Evolutionary conservation across 2,329 filamentous ascomycete species (phyloP).

Genomic region (Fusarium sp.): DNA sequence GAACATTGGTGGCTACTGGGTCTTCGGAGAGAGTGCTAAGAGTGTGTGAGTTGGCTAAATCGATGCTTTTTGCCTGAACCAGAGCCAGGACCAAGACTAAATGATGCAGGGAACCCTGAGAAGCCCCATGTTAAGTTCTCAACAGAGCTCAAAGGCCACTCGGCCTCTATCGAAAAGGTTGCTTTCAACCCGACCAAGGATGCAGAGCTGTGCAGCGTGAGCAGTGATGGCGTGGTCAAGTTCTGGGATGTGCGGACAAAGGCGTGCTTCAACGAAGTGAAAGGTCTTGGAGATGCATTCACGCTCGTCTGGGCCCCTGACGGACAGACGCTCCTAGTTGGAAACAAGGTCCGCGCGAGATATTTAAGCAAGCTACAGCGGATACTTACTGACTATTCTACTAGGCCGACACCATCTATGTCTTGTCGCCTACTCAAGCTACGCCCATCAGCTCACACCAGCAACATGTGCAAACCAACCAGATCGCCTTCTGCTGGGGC

Average conservation of each 20-base stretch:
- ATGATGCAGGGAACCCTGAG: conserved; percentile 73
- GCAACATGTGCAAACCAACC: conserved; percentile 72
- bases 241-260: conserved; percentile 83
- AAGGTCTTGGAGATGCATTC: conserved; percentile 70
- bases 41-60: conserved; percentile 64
- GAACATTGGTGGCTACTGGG: conserved; percentile 84
- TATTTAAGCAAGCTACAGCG: not conserved
- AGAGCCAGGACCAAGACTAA: not conserved
- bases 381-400: conserved; percentile 10
- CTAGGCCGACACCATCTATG: conserved; percentile 67
- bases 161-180: conserved; percentile 73
- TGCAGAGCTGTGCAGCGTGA: conserved; percentile 77
- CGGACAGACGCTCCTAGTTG: conserved; percentile 73
- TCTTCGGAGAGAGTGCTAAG: conserved; percentile 73
- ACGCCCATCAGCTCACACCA: conserved; percentile 65
- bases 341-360: conserved; percentile 67
- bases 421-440: conserved; percentile 67
- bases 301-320: conserved; percentile 77
- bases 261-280: conserved; percentile 72
- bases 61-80: not conserved
- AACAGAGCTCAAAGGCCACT: conserved; percentile 75
- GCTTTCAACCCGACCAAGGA: conserved; percentile 81
- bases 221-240: conserved; percentile 74
- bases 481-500: conserved; percentile 76
- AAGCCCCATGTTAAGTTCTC: conserved; percentile 75